Evolutionary conservation across 352 stramenopile genomes (phyloP).

Genomic region (Globisporangium apiculatum): DNA sequence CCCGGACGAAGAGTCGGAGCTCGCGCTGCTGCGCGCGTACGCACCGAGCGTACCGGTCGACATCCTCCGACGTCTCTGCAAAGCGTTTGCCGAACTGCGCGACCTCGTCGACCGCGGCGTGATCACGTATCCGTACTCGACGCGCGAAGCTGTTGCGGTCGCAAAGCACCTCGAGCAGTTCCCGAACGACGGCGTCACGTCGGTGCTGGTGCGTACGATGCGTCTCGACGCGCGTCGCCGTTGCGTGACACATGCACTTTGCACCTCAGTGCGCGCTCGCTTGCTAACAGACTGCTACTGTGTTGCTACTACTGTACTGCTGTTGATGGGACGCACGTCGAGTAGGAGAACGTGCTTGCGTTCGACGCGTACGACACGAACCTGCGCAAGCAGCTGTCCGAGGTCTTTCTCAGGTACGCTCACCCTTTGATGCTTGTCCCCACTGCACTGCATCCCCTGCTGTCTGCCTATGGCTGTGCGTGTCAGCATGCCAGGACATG

Average conservation of each 20-base stretch:
- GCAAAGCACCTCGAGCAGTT: slow-evolving; percentile 93
- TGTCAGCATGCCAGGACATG: too few species aligned
- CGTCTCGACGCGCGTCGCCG: neutral
- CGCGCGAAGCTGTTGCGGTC: slow-evolving; percentile 90
- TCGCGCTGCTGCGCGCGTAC: slow-evolving; percentile 86
- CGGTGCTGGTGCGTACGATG: slow-evolving; percentile 31
- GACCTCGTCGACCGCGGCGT: slow-evolving; percentile 80
- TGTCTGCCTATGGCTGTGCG: neutral
- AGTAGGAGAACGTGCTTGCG: slow-evolving; percentile 91
- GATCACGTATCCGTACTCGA: slow-evolving; percentile 93
- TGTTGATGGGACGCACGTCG: neutral
- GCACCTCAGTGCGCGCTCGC: too few species aligned
- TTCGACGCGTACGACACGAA: slow-evolving; percentile 89
- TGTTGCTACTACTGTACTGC: too few species aligned
- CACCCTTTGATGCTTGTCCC: too few species aligned
- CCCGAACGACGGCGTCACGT: slow-evolving; percentile 84
- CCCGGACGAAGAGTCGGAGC: slow-evolving; percentile 88
- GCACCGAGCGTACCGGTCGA: slow-evolving; percentile 75
- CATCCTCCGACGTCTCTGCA: slow-evolving; percentile 78
- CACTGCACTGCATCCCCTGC: neutral
- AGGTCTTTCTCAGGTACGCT: slow-evolving; percentile 74
- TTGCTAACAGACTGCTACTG: too few species aligned
- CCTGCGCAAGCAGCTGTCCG: slow-evolving; percentile 59
- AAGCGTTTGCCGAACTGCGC: slow-evolving; percentile 89
- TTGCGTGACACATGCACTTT: neutral